Conservation (phyloP, 2,329 filamentous ascomycete genomes). For the Nigrospora sphaerica region DNA sequence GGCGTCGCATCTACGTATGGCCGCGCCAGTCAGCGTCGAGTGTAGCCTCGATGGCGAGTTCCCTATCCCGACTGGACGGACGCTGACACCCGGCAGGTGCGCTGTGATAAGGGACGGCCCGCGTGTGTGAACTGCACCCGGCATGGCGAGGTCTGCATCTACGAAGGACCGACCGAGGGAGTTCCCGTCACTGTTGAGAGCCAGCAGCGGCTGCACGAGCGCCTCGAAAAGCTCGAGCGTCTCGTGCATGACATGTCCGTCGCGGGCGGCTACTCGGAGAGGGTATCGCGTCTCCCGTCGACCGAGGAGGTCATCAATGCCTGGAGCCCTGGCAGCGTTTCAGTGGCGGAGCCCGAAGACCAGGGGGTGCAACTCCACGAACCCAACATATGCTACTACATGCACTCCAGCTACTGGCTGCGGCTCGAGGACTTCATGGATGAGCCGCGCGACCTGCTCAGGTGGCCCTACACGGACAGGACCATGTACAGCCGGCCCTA, state of each 20-base stretch:
- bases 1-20: neutral
- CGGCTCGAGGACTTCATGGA: constrained; percentile 1
- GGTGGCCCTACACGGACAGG: constrained; percentile 1
- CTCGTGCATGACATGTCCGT: constrained; percentile 1
- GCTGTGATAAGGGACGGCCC: constrained; percentile 1
- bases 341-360: neutral
- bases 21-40: neutral
- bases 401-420: constrained; percentile 3
- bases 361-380: constrained; percentile 1
- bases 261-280: neutral
- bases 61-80: neutral
- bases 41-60: neutral
- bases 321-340: neutral
- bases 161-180: neutral
- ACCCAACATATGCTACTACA: constrained; percentile 2
- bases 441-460: constrained; percentile 2
- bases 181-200: neutral
- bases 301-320: neutral
- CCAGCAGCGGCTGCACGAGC: constrained; percentile 1
- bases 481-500: neutral
- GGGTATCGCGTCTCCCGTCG: neutral
- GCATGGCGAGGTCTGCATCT: constrained; percentile 1
- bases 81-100: neutral
- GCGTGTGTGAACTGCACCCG: constrained; percentile 1
- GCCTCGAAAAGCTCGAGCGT: constrained; percentile 1